phyloP scores from a whole-genome alignment of 768 basidiomycete species.

The Termitomyces sp. region DNA sequence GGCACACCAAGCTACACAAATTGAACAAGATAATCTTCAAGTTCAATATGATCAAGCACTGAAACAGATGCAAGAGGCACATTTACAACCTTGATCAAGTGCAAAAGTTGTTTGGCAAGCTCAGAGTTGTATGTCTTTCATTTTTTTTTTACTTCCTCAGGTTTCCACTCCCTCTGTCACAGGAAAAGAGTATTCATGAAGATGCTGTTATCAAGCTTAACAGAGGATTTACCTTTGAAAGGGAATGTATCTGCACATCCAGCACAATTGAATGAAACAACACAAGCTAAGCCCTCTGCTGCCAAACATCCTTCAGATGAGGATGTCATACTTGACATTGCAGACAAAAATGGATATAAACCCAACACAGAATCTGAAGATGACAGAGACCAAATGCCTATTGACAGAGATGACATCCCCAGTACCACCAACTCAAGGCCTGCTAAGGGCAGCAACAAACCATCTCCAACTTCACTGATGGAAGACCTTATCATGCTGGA shows the following conservation, averaged over 20 bases:
- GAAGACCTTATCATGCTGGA: neutral
- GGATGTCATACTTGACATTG: neutral
- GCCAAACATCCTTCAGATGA: neutral
- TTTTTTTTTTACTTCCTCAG: neutral
- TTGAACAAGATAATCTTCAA: too few relatives aligned
- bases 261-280: neutral
- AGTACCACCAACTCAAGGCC: neutral
- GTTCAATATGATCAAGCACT: too few relatives aligned
- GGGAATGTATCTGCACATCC: neutral
- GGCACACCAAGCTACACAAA: too few relatives aligned
- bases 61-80: neutral
- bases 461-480: neutral
- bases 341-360: neutral
- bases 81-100: neutral
- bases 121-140: neutral
- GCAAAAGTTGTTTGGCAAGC: neutral
- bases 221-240: neutral
- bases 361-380: neutral
- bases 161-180: neutral
- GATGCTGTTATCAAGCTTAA: neutral
- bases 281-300: neutral
- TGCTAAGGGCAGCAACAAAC: neutral
- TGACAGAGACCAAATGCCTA: neutral
- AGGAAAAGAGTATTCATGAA: neutral
- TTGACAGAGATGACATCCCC: neutral